A percentile compares a stretch with the other conserved stretches of the same genome.
Conservation (phyloP, 495 filamentous ascomycete genomes). For the Elaphomyces granulatus region DNA sequence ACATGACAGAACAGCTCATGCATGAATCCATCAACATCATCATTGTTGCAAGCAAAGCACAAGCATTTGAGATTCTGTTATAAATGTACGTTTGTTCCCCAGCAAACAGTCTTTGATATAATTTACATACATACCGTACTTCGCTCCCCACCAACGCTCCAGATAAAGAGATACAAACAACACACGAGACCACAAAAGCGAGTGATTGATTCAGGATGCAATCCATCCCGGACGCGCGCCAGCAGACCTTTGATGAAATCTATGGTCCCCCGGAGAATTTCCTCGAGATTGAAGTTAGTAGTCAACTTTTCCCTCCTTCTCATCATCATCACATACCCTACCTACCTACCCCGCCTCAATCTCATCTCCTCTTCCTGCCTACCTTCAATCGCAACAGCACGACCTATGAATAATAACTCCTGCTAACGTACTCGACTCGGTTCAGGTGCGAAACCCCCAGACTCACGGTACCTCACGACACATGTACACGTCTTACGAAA, state of each 20-base stretch:
- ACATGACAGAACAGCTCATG: too few species aligned
- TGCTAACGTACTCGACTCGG: constrained; percentile 3
- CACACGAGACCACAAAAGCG: too few species aligned
- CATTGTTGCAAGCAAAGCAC: too few species aligned
- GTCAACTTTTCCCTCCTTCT: neutral
- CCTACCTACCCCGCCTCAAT: constrained; percentile 2
- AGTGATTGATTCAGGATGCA: constrained; percentile 53
- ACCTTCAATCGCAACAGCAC: too few species aligned
- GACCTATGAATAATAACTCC: neutral
- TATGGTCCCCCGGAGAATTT: constrained; percentile 98
- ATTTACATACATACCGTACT: too few species aligned
- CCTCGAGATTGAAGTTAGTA: constrained; percentile 82
- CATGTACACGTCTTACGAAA: constrained; percentile 99
- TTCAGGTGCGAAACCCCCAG: constrained; percentile 88
- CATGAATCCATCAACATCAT: too few species aligned
- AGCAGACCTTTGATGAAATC: constrained; percentile 96
- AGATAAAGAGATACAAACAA: neutral
- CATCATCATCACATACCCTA: neutral
- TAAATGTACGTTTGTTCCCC: too few species aligned
- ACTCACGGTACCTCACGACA: constrained; percentile 86
- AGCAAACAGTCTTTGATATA: too few species aligned
- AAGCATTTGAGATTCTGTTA: too few species aligned
- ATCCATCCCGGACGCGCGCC: constrained; percentile 68
- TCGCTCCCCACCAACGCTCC: neutral
- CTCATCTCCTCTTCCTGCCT: constrained; percentile 3